Conservation (phyloP, 1,284 basidiomycete genomes). For the Malassezia obtusa region DNA sequence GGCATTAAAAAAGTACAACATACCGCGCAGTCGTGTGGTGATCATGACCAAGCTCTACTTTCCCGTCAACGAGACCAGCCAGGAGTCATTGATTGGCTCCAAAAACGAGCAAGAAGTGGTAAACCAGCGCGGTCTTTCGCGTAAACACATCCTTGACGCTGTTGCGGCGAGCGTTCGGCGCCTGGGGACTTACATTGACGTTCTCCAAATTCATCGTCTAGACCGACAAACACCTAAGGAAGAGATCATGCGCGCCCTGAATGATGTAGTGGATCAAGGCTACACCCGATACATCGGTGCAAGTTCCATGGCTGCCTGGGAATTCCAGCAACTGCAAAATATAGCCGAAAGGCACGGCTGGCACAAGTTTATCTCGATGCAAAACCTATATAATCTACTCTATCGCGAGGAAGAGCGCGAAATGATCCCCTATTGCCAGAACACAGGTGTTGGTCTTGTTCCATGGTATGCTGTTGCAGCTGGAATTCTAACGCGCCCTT, state of each 20-base stretch:
- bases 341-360: constrained; percentile 13
- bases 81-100: not conserved
- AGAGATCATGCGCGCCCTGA: constrained; percentile 60
- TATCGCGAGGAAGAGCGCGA: constrained; percentile 62
- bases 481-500: constrained; percentile 49
- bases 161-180: constrained; percentile 61
- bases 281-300: constrained; percentile 17
- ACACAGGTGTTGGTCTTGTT: constrained; percentile 51
- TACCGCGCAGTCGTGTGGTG: constrained; percentile 62
- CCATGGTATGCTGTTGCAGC: constrained; percentile 51
- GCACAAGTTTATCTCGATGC: constrained; percentile 55
- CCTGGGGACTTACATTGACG: constrained; percentile 60
- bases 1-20: constrained; percentile 64
- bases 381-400: constrained; percentile 57
- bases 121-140: constrained; percentile 58
- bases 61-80: constrained; percentile 45
- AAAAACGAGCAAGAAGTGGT: constrained; percentile 21
- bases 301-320: constrained; percentile 16
- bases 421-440: constrained; percentile 58
- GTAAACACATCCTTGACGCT: constrained; percentile 77
- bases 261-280: constrained; percentile 52
- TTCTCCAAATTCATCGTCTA: constrained; percentile 52
- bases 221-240: constrained; percentile 55
- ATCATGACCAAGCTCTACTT: constrained; percentile 60
- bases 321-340: constrained; percentile 17